Conservation (phyloP, 306 rosid genomes). For the Trifolium repens region DNA sequence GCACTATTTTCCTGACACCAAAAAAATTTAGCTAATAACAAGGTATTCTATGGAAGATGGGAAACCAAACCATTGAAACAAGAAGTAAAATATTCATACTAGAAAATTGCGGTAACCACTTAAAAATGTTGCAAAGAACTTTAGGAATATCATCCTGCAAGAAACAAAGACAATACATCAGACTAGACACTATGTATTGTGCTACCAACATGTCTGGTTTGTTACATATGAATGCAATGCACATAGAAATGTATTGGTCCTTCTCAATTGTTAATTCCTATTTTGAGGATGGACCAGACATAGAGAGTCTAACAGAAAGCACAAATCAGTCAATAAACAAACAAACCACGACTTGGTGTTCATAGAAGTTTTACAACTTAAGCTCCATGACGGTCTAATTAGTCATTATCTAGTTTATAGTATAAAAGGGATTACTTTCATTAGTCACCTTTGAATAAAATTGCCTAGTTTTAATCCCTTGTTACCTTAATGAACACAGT, state of each 20-base stretch:
- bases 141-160: slow-evolving; percentile 91
- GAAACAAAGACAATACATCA: slow-evolving; percentile 39
- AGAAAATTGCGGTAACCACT: slow-evolving; percentile 97
- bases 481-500: neutral
- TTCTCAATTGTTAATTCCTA: slow-evolving; percentile 30
- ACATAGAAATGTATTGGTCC: slow-evolving; percentile 19
- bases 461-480: slow-evolving; percentile 6
- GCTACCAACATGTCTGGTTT: slow-evolving; percentile 29
- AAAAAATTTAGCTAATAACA: slow-evolving; percentile 28
- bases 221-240: slow-evolving; percentile 21
- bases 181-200: slow-evolving; percentile 24
- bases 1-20: slow-evolving; percentile 77
- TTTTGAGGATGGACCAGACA: slow-evolving; percentile 33
- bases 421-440: slow-evolving; percentile 1
- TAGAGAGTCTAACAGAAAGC: slow-evolving; percentile 25
- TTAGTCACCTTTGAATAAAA: neutral
- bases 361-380: slow-evolving; percentile 13
- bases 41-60: slow-evolving; percentile 22
- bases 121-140: slow-evolving; percentile 91
- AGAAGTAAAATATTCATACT: slow-evolving; percentile 60
- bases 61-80: slow-evolving; percentile 33
- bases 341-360: neutral
- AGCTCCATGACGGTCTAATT: neutral
- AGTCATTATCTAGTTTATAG: slow-evolving; percentile 3
- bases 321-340: slow-evolving; percentile 32